Conservation (phyloP, 2,329 filamentous ascomycete species). For the Fusarium circinatum region DNA sequence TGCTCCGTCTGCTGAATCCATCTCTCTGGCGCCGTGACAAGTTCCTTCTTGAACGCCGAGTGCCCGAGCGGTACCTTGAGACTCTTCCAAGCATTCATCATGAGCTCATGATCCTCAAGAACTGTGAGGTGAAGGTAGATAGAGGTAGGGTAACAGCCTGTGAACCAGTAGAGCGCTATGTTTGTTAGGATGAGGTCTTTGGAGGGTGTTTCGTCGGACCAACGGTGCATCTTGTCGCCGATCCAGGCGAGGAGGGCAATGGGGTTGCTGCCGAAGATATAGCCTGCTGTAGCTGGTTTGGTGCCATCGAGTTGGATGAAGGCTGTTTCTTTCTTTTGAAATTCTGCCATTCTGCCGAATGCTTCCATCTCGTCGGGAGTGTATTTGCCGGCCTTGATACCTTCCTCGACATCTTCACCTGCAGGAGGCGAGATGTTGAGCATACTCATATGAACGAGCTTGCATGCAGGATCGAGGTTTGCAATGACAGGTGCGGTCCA, state of each 20-base stretch:
- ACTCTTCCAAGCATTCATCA: constrained; percentile 7
- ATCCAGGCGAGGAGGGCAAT: constrained; percentile 13
- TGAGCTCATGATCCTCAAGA: background rate
- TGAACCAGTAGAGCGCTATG: constrained; percentile 16
- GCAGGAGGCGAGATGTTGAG: background rate
- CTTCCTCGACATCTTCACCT: background rate
- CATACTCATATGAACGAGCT: constrained; percentile 19
- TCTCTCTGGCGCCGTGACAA: background rate
- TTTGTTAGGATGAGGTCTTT: constrained; percentile 16
- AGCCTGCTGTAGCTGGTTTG: constrained; percentile 9
- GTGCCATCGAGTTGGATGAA: constrained; percentile 24
- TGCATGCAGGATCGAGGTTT: constrained; percentile 10
- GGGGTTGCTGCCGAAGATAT: constrained; percentile 6
- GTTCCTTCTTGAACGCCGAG: constrained; percentile 13
- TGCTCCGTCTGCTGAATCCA: constrained; percentile 17
- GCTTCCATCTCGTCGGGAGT: background rate
- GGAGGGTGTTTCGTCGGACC: constrained; percentile 6
- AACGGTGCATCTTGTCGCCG: constrained; percentile 18
- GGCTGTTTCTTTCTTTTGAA: constrained; percentile 11
- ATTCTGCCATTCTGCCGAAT: background rate
- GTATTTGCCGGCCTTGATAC: background rate
- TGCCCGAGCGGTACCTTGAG: constrained; percentile 2
- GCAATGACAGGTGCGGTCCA: constrained; percentile 20
- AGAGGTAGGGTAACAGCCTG: constrained; percentile 8
- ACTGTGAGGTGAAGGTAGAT: constrained; percentile 10